Evolutionary conservation across 495 filamentous ascomycete genomes (phyloP).

Genomic region (Margaritispora aquatica): DNA sequence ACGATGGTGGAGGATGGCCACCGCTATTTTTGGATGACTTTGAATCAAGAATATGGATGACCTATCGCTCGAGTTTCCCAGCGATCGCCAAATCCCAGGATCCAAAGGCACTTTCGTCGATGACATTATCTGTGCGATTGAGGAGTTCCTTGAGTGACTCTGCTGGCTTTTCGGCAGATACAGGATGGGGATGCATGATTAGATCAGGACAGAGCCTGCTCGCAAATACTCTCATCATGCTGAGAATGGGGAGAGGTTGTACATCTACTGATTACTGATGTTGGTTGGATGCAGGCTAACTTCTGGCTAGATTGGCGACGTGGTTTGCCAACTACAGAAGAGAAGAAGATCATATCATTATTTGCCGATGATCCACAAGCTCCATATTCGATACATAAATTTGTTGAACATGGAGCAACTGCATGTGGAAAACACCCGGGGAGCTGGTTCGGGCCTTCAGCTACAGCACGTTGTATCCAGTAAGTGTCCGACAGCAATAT

Average conservation of each 20-base stretch:
- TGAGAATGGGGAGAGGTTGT: constrained; percentile 61
- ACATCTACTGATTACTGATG: not conserved
- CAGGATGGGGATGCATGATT: constrained; percentile 99
- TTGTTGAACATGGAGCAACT: constrained; percentile 80
- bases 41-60: constrained; percentile 92
- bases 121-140: constrained; percentile 83
- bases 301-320: constrained; percentile 68
- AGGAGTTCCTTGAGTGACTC: constrained; percentile 75
- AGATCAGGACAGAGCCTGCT: constrained; percentile 89
- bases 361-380: constrained; percentile 86
- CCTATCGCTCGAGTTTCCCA: constrained; percentile 84
- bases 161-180: constrained; percentile 84
- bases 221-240: constrained; percentile 70
- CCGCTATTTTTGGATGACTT: constrained; percentile 84
- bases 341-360: constrained; percentile 66
- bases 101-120: constrained; percentile 56
- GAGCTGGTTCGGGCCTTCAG: constrained; percentile 99
- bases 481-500: constrained; percentile 39
- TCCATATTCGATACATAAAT: constrained; percentile 92
- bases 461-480: constrained; percentile 94
- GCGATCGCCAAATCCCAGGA: constrained; percentile 75
- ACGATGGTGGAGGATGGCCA: constrained; percentile 68
- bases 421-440: constrained; percentile 93
- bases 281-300: constrained; percentile 14
- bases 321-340: constrained; percentile 48